These are phyloP conservation scores for Onygenales sp. DNA, from an alignment of 2,329 filamentous ascomycete species.

Conservation along the genomic window DNA sequence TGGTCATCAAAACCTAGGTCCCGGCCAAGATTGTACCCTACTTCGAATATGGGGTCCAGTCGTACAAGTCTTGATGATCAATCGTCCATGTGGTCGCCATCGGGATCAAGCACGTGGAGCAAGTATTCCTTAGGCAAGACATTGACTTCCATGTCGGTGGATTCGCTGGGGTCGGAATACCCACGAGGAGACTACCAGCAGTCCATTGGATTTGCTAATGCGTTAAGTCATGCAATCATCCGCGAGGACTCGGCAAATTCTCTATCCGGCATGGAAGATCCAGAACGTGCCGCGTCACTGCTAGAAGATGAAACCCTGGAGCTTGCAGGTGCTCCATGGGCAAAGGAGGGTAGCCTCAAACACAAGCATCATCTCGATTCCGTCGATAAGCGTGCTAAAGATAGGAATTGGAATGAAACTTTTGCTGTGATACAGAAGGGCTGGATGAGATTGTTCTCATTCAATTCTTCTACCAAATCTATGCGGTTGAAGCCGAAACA, in stretches of 20 bases:
- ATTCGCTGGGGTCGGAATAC: conserved; percentile 72
- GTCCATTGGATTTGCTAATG: conserved; percentile 95
- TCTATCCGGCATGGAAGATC: conserved; percentile 48
- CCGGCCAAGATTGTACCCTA: conserved; percentile 62
- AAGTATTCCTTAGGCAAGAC: conserved; percentile 87
- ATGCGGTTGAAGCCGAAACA: conserved; percentile 48
- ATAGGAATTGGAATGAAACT: conserved; percentile 87
- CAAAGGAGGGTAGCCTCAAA: conserved; percentile 90
- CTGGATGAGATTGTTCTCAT: conserved; percentile 88
- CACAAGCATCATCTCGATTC: conserved; percentile 95
- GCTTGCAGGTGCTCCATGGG: conserved; percentile 89
- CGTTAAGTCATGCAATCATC: conserved; percentile 91
- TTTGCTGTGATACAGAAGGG: conserved; percentile 96
- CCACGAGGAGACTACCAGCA: conserved; percentile 80
- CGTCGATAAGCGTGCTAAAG: conserved; percentile 83
- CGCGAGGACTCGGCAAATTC: conserved; percentile 58
- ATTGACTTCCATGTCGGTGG: conserved; percentile 82
- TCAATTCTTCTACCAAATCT: conserved; percentile 67
- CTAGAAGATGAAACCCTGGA: conserved; percentile 90
- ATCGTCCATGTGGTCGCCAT: conserved; percentile 84
- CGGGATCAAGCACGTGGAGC: conserved; percentile 88
- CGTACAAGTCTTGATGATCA: conserved; percentile 89
- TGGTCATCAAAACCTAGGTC: conserved; percentile 85
- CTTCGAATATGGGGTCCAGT: conserved; percentile 77
- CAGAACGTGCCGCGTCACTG: conserved; percentile 52